These are phyloP conservation scores for Zasmidium angulare DNA, from an alignment of 2,329 filamentous ascomycete genomes.

Conservation along the genomic window DNA sequence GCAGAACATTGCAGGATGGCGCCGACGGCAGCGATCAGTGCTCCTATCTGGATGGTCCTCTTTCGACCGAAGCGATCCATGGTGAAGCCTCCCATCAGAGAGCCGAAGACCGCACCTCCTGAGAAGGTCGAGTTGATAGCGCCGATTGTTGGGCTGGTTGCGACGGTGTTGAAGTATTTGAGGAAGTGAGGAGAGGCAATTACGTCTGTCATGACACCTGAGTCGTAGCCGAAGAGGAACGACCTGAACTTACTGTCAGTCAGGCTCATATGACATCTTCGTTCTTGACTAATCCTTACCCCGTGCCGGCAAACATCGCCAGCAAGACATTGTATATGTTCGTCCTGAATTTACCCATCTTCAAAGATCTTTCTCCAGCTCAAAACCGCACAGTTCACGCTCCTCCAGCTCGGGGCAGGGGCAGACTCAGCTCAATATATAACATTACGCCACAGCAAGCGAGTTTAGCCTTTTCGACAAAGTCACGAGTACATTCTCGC, in stretches of 20 bases:
- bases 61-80: slow-evolving; percentile 63
- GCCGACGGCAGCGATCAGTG: slow-evolving; percentile 58
- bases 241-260: slow-evolving; percentile 22
- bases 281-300: slow-evolving; percentile 19
- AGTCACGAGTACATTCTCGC: slow-evolving; percentile 1
- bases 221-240: slow-evolving; percentile 52
- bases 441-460: not conserved
- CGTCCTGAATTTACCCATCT: slow-evolving; percentile 20
- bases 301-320: slow-evolving; percentile 30
- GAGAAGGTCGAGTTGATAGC: slow-evolving; percentile 65
- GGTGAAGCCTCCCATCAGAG: slow-evolving; percentile 55
- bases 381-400: too few species aligned
- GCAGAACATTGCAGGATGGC: slow-evolving; percentile 60
- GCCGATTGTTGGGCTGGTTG: slow-evolving; percentile 55
- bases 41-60: slow-evolving; percentile 60
- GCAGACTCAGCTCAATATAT: not conserved
- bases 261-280: not conserved
- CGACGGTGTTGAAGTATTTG: slow-evolving; percentile 55
- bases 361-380: not conserved
- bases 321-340: slow-evolving; percentile 30
- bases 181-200: slow-evolving; percentile 59
- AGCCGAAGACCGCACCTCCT: slow-evolving; percentile 57
- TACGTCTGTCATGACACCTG: slow-evolving; percentile 50
- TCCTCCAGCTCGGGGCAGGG: not conserved
- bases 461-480: slow-evolving; percentile 3